Evolutionary conservation across 352 stramenopile genomes (phyloP).

Genomic region (Pythium vanterpoolii): DNA sequence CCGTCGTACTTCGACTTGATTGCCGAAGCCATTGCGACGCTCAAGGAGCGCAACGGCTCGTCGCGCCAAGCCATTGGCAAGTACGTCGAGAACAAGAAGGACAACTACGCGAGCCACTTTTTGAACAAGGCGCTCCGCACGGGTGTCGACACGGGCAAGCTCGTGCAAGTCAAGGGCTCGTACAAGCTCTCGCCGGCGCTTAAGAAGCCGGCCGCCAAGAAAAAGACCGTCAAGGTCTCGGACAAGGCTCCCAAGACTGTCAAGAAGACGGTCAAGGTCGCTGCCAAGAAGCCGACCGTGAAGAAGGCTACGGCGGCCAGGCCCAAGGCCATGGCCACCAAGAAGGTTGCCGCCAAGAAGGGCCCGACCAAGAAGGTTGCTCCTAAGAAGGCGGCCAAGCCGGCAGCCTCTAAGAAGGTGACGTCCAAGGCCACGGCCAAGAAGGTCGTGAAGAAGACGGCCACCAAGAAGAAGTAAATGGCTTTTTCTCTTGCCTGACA

Average conservation of each 20-base stretch:
- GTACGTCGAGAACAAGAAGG: conserved; percentile 82
- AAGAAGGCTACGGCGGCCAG: conserved; percentile 53
- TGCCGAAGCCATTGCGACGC: conserved; percentile 83
- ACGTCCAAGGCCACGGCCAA: conserved; percentile 29
- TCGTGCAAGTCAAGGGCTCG: conserved; percentile 86
- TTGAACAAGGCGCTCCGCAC: conserved; percentile 90
- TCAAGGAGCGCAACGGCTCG: conserved; percentile 93
- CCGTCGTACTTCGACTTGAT: conserved; percentile 89
- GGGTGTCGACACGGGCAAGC: conserved; percentile 80
- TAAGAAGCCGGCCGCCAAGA: conserved; percentile 64
- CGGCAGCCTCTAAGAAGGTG: conserved; percentile 31
- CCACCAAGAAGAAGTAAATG: conserved; percentile 49
- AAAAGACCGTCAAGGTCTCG: conserved; percentile 65
- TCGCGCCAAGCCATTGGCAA: conserved; percentile 91
- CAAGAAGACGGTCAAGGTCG: conserved; percentile 48
- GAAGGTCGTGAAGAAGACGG: conserved; percentile 35
- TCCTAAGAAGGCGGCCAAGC: conserved; percentile 30
- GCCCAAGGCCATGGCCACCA: conserved; percentile 31
- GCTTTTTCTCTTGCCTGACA: not conserved
- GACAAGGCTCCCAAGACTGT: conserved; percentile 32
- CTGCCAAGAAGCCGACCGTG: conserved; percentile 19
- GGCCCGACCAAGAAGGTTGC: conserved; percentile 58
- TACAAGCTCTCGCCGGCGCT: conserved; percentile 75
- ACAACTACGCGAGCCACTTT: conserved; percentile 78
- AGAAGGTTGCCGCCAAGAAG: conserved; percentile 73